Conservation (phyloP, 116 monocot species). For the Papilionanthe hybrid region DNA sequence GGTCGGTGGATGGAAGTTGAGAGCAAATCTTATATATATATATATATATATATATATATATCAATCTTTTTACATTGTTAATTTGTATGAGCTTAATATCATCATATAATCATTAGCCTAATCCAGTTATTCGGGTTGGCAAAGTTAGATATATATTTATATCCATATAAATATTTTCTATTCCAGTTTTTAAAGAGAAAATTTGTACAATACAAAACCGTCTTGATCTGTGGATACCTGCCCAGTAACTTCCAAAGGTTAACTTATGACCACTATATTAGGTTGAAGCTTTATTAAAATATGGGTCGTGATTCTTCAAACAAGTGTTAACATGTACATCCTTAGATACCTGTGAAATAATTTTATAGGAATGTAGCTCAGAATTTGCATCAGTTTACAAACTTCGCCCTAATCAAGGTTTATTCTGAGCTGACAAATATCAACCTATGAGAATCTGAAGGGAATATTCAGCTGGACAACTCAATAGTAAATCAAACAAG, state of each 20-base stretch:
- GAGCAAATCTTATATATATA: no score
- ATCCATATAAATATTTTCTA: not conserved
- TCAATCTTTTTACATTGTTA: not conserved
- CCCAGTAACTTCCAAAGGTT: not conserved
- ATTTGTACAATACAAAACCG: not conserved
- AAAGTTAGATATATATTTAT: not conserved
- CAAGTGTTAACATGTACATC: not conserved
- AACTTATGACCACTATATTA: not conserved
- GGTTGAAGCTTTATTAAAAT: not conserved
- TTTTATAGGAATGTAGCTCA: not conserved
- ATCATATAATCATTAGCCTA: not conserved
- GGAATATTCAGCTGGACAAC: not conserved
- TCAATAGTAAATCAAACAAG: not conserved
- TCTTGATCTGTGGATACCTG: not conserved
- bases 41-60: no score
- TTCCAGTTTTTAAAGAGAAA: not conserved
- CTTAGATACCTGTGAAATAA: not conserved
- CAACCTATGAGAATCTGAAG: not conserved
- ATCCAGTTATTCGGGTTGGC: not conserved
- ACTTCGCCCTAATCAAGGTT: not conserved
- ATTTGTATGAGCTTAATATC: not conserved
- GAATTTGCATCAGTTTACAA: conserved; percentile 2
- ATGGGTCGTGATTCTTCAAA: not conserved
- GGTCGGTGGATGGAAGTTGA: no score
- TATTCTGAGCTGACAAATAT: not conserved